These are phyloP conservation scores for Carex kokanica DNA, from an alignment of 176 grass and related monocot genomes.

Conservation along the genomic window DNA sequence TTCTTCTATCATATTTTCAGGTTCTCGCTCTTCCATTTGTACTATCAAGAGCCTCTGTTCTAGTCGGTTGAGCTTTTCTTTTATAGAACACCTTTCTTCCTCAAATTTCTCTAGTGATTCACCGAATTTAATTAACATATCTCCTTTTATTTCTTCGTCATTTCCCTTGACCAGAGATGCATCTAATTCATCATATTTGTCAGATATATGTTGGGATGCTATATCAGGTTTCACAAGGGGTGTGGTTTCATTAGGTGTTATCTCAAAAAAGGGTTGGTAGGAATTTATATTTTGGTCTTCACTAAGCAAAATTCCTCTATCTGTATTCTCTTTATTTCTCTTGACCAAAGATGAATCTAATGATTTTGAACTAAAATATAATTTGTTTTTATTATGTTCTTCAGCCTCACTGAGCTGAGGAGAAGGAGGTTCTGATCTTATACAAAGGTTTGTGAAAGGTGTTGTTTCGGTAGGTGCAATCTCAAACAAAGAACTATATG, in stretches of 20 bases:
- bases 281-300: background rate
- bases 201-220: background rate
- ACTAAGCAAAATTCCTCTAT: background rate
- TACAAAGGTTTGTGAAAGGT: background rate
- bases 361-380: background rate
- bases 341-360: background rate
- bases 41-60: background rate
- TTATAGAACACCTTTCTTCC: conserved; percentile 10
- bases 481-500: conserved; percentile 10
- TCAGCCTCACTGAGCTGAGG: background rate
- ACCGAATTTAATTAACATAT: background rate
- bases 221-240: background rate
- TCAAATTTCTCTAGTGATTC: conserved; percentile 11
- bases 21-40: background rate
- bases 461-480: background rate
- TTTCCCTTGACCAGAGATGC: background rate
- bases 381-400: background rate
- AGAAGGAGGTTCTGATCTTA: conserved; percentile 9
- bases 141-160: background rate
- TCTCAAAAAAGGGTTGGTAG: background rate
- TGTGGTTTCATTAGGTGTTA: background rate
- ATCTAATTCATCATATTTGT: background rate
- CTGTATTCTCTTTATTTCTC: conserved; percentile 9
- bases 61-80: conserved; percentile 15
- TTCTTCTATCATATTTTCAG: background rate